Evolutionary conservation across 257 asterid genomes (phyloP).

Genomic region (Solanum sejunctum): DNA sequence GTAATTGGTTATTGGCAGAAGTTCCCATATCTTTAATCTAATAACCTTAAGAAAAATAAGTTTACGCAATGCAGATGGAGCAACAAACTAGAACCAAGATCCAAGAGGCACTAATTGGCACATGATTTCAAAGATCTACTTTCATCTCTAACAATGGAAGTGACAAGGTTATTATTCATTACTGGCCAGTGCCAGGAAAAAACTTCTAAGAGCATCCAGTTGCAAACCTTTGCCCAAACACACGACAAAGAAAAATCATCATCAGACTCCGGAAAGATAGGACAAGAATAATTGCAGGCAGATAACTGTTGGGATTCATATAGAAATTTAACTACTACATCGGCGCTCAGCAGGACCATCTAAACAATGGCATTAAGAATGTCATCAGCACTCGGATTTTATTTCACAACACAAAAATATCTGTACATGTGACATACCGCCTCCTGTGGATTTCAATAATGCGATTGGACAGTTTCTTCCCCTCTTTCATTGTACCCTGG

Average conservation of each 20-base stretch:
- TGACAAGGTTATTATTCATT: neutral
- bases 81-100: neutral
- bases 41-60: neutral
- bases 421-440: conserved; percentile 31
- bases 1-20: neutral
- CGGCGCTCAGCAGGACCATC: neutral
- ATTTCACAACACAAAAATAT: neutral
- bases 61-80: neutral
- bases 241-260: neutral
- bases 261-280: neutral
- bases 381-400: neutral
- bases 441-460: conserved; percentile 58
- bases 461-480: conserved; percentile 47
- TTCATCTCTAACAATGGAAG: neutral
- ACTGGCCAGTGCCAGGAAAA: neutral
- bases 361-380: neutral
- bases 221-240: neutral
- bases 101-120: neutral
- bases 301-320: neutral
- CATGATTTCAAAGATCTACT: neutral
- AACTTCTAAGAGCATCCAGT: neutral
- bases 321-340: neutral
- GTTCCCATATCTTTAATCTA: neutral
- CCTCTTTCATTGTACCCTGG: conserved; percentile 60
- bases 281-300: neutral